Evolutionary conservation across 345 rosid species (phyloP).

Genomic region (Heritiera littoralis): DNA sequence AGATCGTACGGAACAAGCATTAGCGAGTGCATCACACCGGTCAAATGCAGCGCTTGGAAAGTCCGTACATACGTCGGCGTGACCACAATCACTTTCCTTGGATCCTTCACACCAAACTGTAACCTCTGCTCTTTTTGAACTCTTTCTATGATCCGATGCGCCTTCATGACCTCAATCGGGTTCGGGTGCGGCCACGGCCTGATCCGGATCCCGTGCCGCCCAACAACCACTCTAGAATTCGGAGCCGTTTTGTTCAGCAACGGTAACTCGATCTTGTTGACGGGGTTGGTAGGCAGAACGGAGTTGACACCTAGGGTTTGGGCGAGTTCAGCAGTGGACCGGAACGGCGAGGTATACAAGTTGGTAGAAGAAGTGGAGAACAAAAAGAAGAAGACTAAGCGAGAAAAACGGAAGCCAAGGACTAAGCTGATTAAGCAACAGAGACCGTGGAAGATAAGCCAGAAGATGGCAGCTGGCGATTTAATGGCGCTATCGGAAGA

Average conservation of each 20-base stretch:
- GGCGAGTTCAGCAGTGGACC: constrained; percentile 32
- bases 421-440: constrained; percentile 86
- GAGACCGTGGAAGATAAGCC: constrained; percentile 75
- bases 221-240: constrained; percentile 81
- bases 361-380: constrained; percentile 65
- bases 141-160: constrained; percentile 83
- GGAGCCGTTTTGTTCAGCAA: constrained; percentile 39
- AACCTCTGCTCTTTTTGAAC: constrained; percentile 88
- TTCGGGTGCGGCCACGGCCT: constrained; percentile 99
- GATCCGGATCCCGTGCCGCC: constrained; percentile 99
- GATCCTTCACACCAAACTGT: constrained; percentile 68
- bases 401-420: constrained; percentile 92
- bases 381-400: constrained; percentile 84
- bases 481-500: constrained; percentile 56
- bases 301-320: constrained; percentile 30
- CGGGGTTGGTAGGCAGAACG: constrained; percentile 28
- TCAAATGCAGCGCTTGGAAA: constrained; percentile 86
- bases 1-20: constrained; percentile 88
- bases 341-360: constrained; percentile 69
- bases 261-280: constrained; percentile 29
- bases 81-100: constrained; percentile 65
- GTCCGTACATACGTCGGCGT: constrained; percentile 96
- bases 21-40: constrained; percentile 87
- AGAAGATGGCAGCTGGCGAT: constrained; percentile 68
- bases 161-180: constrained; percentile 87